Evolutionary conservation across 371 early-diverging fungal genomes (phyloP).

Genomic region (Mortierella sp.): DNA sequence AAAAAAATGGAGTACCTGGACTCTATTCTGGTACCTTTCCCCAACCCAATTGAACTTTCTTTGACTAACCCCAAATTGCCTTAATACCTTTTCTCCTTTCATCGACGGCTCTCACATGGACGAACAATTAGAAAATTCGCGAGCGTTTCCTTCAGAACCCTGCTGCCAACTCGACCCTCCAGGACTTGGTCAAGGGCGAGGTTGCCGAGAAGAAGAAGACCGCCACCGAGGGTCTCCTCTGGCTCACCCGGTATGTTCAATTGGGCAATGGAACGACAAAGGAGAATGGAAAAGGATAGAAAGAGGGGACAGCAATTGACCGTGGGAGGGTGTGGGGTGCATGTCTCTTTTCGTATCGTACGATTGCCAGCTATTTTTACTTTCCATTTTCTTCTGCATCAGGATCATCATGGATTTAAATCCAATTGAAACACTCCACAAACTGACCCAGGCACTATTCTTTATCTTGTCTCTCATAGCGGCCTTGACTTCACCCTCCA

Average conservation of each 20-base stretch:
- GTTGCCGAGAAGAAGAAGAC: constrained; percentile 75
- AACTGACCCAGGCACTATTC: not conserved
- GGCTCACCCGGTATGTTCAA: constrained; percentile 85
- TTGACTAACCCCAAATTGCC: not conserved
- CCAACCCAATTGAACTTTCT: constrained; percentile 2
- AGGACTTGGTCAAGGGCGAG: constrained; percentile 84
- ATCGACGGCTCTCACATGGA: not conserved
- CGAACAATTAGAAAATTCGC: constrained; percentile 81
- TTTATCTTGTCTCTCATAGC: constrained; percentile 46
- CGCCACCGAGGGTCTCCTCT: constrained; percentile 93
- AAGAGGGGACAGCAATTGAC: not conserved
- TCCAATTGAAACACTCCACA: not conserved
- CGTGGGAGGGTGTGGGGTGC: not conserved
- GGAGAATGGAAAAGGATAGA: too few species aligned
- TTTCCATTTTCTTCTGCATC: not conserved
- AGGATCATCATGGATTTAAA: not conserved
- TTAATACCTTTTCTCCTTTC: too few species aligned
- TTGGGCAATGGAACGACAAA: too few species aligned
- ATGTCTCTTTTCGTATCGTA: not conserved
- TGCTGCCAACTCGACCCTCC: constrained; percentile 79
- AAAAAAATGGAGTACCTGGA: not conserved
- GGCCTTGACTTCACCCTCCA: constrained; percentile 91
- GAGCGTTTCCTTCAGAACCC: constrained; percentile 75
- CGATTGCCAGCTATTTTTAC: not conserved
- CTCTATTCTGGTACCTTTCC: not conserved